Evolutionary conservation across 352 stramenopile genomes (phyloP).

Genomic region (Plasmopara muralis): DNA sequence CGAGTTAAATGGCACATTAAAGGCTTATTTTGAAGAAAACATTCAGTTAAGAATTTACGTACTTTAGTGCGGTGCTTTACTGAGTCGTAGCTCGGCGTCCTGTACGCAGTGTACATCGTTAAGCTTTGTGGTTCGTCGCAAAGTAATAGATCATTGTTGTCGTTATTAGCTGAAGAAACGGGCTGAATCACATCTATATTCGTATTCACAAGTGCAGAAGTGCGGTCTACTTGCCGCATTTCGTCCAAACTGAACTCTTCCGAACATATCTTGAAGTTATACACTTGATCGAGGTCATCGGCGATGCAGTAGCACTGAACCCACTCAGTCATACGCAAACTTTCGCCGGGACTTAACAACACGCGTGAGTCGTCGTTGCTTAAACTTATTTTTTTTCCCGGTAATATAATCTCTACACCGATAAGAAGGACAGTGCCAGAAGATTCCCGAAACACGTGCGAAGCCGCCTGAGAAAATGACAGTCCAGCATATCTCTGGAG

Average conservation of each 20-base stretch:
- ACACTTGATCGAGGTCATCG: conserved; percentile 66
- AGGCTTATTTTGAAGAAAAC: not conserved
- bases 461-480: conserved; percentile 57
- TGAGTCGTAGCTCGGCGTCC: conserved; percentile 35
- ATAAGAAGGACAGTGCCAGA: conserved; percentile 68
- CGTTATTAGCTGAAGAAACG: conserved; percentile 17
- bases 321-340: conserved; percentile 67
- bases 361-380: conserved; percentile 48
- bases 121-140: conserved; percentile 40
- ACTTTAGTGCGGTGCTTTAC: conserved; percentile 26
- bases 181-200: conserved; percentile 51
- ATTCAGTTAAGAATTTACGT: conserved; percentile 6
- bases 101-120: conserved; percentile 41
- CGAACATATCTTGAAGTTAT: conserved; percentile 47
- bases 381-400: conserved; percentile 25
- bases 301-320: conserved; percentile 85
- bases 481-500: conserved; percentile 58
- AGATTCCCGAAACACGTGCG: conserved; percentile 60
- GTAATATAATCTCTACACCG: conserved; percentile 70
- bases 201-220: conserved; percentile 38
- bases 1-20: conserved; percentile 4
- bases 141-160: conserved; percentile 19
- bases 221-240: conserved; percentile 21
- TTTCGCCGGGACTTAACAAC: conserved; percentile 65
- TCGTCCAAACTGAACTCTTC: conserved; percentile 42